Evolutionary conservation across 352 stramenopile genomes (phyloP), one percentile per base, ranked within the genome.

Genomic region (Lagenidium giganteum): DNA sequence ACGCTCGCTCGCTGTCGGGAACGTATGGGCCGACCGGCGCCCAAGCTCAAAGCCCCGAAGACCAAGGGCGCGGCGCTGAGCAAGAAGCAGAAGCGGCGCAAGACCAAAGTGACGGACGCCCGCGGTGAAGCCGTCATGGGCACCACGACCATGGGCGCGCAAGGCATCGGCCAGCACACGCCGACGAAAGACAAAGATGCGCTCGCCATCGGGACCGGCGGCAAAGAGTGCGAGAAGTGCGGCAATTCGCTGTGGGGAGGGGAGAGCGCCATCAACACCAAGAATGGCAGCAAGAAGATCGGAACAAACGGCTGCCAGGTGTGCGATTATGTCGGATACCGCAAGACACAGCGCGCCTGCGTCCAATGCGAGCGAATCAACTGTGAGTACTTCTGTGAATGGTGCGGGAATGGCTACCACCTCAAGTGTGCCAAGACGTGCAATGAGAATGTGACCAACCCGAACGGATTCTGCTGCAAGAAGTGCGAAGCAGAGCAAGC

Each of bases 331-430:
- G 79, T 93, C 35, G 62, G 62, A 17, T 83, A 70, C 51, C 77
- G 77, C 23, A 79, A 84, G 45, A 57, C 74, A 6, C 70, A 81
- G 44, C 64, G 81, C 22, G 69, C 75, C 17, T 93, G 81, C 40
- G 61, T 87, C 8, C 54, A 76, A 32, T 93, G 81, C 51, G 33
- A 67, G 24, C 70, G 66, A 33, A 57, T 55, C 7, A 60, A 66
- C 24, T 91, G 78, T 50, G 71, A 93, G 34, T 62, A 84, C 36
- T 93, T 91, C 34, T 93, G 81, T 54, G 81, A 93, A 28, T 91
- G 76, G 76, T 93, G 81, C 42, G 81, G 78, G 47, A 74, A 83
- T 32, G 81, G 81, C 30, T 87, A 84, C 55, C 81, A 93, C 61
- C 59, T 40, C 2, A 86, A 82, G 47, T 93, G 81, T 49, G 81